Base-by-base conservation (phyloP, 176 grass and related monocot genomes). In the Areca catechu region DNA sequence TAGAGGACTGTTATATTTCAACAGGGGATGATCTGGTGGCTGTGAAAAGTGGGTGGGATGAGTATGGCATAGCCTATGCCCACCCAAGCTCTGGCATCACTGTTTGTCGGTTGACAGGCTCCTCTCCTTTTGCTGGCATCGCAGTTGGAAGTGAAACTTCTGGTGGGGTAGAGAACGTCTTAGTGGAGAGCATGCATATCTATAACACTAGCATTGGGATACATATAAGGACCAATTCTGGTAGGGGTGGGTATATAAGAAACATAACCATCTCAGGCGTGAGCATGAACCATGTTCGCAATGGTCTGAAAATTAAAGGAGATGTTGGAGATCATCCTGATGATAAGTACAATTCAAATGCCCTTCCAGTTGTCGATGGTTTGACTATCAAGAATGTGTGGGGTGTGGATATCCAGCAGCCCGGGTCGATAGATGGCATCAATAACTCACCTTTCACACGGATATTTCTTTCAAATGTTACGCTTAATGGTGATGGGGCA, bases 31-130 rank as follows among this genome's bases (percentile, higher is more conserved):
- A 97, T 65, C 56, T 84, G 58, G 51, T 97, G 4, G 72, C 83
- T 37, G 73, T 97, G 56, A 97, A 97, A 78, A 91, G 86, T 37
- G 93, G 93, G 28, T 97, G 93, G 93, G 93, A 97, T 27, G 86
- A 97, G 63, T 97, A 97, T 28, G 93, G 87, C 16, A 80, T 97
- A 16, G 57, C 87, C 22, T 97, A 82, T 14, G 80, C 72, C 5
- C 83, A 78, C 16, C 78, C 77, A 15, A 82, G 83, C 81, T 91
- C 93, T 0, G 74, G 20, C 57, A 91, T 97, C 62, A 91, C 83
- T 14, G 22, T 97, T n/a, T 81, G 80, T 2, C 68, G 86, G 51
- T 43, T 97, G 23, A 80, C 83, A 17, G 83, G 80, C 17, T 97
- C 83, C 22, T 76, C 63, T 12, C 86, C 93, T 5, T 97, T 91